Base-by-base conservation (phyloP, 305 asterid species). In the Plantago rigida region DNA sequence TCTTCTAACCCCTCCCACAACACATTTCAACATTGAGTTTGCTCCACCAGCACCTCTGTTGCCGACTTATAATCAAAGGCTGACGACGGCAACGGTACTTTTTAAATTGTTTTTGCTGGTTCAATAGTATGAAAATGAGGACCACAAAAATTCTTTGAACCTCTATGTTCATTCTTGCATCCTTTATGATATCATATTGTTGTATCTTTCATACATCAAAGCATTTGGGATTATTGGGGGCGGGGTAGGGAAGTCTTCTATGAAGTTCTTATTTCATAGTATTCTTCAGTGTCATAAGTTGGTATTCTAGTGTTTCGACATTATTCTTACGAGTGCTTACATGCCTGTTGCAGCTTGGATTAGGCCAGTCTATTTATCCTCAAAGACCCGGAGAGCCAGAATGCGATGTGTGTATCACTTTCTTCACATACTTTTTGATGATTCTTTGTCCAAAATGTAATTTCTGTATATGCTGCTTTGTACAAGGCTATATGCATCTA, bases 381-480 rank as follows among this genome's bases (percentile, higher is more conserved):
- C 98, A 91, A 70, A 84, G 98, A 75, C 96, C 90, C 56, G 96
- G 95, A 71, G 85, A 85, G 70, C 68, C 15, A 36, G 98, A 79
- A 75, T 91, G 98, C 73, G 96, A 87, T 72, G 98, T 91, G 72
- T 62, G 96, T 82, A 61, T 66, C 69, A 56, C 56, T 58, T 53
- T 59, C 55, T 52, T 59, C 69, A 58, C 34, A 41, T 48, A 47
- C 57, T 26, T 62, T 42, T 55, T 15, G 47, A 14, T 39, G 59
- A 12, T 44, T 69, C 29, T 58, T 51, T 13, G 13, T 41, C 14
- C 56, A 9, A 55, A 48, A 17, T 22, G 60, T 45, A 13, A 36
- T 67, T 47, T 60, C 22, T 59, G 48, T 74, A 47, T 56, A 60
- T 57, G 9, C 52, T 3, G 34, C 59, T 47, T 52, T 57, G 5